Evolutionary conservation across 2,329 filamentous ascomycete species (phyloP), one percentile per base, ranked within the genome.

Genomic region (Sclerotinia trifoliorum): DNA sequence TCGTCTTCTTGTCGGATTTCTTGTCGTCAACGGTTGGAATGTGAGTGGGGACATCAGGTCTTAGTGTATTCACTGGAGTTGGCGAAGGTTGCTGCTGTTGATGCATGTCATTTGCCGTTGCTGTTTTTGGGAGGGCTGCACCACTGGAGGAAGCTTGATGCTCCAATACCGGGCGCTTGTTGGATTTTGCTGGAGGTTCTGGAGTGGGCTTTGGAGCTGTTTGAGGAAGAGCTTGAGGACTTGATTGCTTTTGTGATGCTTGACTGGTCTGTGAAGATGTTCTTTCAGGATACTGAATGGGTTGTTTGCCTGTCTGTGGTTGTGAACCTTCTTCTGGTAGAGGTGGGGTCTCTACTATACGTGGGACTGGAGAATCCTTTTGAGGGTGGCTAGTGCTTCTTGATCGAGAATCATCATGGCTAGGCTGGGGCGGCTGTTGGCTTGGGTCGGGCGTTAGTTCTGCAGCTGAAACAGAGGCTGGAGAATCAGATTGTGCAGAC

Each of bases 21-120:
- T 88, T 90, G 66, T 95, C 91, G 68, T 94, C 91, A 2, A 91
- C 81, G 0, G 90, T 94, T 0, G 93, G 92, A 64, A 95, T 93
- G 73, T 93, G 90, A 0, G 92, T 93, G 19, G 96, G 81, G 61
- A 84, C 88, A 78, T 95, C 93, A 0, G 92, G 94, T 57, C 91
- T 86, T 10, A 85, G 89, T 68, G 83, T 86, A 67, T 88, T 88
- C 17, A 90, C 90, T 29, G 90, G 88, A 2, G 94, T 80, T 39
- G 87, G 83, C n/a, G 91, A 87, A 4, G 90, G 86, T 69, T 85
- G 84, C 42, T 85, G 85, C 13, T 85, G 83, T 35, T 62, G 85
- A 15, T 85, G 26, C 71, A 91, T 84, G 42, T 94, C 90, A 72
- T 88, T 88, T 61, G 75, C 58, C 26, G 73, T 74, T 48, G 73